Evolutionary conservation across 306 rosid species (phyloP).

Genomic region (Prunus davidiana): DNA sequence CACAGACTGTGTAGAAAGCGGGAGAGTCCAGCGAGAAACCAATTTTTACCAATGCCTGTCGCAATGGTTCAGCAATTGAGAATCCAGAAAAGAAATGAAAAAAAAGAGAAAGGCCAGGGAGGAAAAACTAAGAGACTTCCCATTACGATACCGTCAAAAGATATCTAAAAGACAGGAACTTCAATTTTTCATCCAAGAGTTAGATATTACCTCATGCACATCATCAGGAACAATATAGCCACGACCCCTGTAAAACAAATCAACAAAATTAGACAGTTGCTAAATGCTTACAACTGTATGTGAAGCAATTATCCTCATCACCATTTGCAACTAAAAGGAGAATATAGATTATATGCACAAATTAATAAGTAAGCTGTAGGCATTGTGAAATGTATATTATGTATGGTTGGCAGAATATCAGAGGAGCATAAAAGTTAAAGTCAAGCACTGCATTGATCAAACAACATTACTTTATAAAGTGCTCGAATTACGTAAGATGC

Average conservation of each 20-base stretch:
- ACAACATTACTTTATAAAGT: not conserved
- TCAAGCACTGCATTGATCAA: not conserved
- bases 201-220: conserved; percentile 58
- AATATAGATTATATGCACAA: not conserved
- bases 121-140: not conserved
- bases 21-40: conserved; percentile 91
- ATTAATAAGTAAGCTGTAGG: not conserved
- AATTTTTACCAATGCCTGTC: conserved; percentile 71
- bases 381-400: not conserved
- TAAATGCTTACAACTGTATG: conserved; percentile 2
- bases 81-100: not conserved
- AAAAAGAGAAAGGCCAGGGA: not conserved
- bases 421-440: not conserved
- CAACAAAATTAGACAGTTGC: conserved; percentile 1
- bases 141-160: no score
- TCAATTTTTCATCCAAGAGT: not conserved
- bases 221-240: conserved; percentile 76
- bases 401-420: not conserved
- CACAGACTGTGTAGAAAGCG: conserved; percentile 80
- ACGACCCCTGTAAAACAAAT: conserved; percentile 60
- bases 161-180: not conserved
- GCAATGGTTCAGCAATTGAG: conserved; percentile 26
- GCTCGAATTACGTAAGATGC: not conserved
- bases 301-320: not conserved
- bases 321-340: not conserved